Conservation (phyloP, 2,329 filamentous ascomycete species). For the Penicillium sp. region DNA sequence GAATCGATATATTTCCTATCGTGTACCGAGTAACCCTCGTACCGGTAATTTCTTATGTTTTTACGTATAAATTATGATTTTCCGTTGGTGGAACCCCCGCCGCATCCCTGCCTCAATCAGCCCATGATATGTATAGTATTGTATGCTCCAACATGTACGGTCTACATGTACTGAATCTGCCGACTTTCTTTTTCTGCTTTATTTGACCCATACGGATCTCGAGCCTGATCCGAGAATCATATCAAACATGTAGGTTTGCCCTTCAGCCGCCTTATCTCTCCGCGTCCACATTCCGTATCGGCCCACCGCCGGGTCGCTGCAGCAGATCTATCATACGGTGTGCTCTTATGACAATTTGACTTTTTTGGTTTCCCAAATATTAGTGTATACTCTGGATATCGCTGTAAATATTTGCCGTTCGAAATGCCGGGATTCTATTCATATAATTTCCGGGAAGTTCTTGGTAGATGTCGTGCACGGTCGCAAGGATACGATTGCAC, state of each 20-base stretch:
- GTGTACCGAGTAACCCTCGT: too few relatives aligned
- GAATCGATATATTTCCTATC: too few relatives aligned
- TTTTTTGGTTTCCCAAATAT: neutral
- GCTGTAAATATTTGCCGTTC: neutral
- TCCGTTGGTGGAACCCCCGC: neutral
- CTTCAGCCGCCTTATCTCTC: neutral
- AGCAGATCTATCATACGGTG: constrained; percentile 6
- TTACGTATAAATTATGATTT: neutral
- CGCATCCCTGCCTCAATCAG: constrained; percentile 12
- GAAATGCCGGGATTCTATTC: neutral
- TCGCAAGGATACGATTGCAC: constrained; percentile 9
- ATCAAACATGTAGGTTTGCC: neutral
- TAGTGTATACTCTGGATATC: neutral
- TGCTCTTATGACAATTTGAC: neutral
- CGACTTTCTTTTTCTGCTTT: neutral
- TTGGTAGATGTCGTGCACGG: neutral
- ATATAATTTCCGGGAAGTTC: neutral
- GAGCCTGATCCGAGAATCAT: neutral
- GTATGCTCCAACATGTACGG: too few relatives aligned
- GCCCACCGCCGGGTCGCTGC: constrained; percentile 12
- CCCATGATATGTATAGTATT: neutral
- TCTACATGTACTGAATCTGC: too few relatives aligned
- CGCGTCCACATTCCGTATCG: constrained; percentile 20
- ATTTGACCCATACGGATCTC: neutral
- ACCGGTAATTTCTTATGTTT: too few relatives aligned